phyloP scores from a whole-genome alignment of 108 stramenopile species.

The Cyclotella choctawhatcheeana region DNA sequence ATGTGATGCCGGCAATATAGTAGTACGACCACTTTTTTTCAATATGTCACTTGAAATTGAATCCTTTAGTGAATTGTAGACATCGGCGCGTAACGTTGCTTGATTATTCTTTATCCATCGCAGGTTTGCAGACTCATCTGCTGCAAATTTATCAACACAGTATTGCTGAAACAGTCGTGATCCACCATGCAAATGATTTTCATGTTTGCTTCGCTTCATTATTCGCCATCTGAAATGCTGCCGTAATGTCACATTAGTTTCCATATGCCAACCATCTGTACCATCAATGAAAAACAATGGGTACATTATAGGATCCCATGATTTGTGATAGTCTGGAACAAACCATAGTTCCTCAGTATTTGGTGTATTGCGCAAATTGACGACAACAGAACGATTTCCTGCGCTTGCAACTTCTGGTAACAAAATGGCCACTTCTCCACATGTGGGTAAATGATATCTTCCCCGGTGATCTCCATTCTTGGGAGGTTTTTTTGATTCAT shows the following conservation, averaged over 20 bases:
- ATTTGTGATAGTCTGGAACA: conserved; percentile 9
- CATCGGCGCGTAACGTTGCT: conserved; percentile 9
- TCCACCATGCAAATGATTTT: neutral
- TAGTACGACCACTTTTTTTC: conserved; percentile 8
- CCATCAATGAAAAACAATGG: conserved; percentile 28
- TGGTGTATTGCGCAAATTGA: neutral
- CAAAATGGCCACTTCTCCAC: conserved; percentile 6
- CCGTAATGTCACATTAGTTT: neutral
- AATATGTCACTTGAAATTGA: neutral
- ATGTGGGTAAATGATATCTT: conserved; percentile 6
- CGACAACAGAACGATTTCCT: neutral
- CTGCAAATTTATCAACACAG: conserved; percentile 16
- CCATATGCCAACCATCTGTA: conserved; percentile 19
- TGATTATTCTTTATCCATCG: conserved; percentile 10
- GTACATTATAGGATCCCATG: conserved; percentile 15
- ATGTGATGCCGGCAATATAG: conserved; percentile 5
- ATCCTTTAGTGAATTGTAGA: neutral
- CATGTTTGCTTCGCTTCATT: conserved; percentile 10
- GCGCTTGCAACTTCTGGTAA: neutral
- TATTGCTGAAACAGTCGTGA: conserved; percentile 13
- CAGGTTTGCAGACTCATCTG: conserved; percentile 3
- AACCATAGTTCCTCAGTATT: neutral
- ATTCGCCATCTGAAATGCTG: conserved; percentile 10
- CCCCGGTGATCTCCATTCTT: conserved; percentile 4
- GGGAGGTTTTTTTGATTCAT: neutral